Percentiles rank a stretch among this genome's conserved stretches.
phyloP scores from a whole-genome alignment of 306 rosid species.

The Acacia acuminata region DNA sequence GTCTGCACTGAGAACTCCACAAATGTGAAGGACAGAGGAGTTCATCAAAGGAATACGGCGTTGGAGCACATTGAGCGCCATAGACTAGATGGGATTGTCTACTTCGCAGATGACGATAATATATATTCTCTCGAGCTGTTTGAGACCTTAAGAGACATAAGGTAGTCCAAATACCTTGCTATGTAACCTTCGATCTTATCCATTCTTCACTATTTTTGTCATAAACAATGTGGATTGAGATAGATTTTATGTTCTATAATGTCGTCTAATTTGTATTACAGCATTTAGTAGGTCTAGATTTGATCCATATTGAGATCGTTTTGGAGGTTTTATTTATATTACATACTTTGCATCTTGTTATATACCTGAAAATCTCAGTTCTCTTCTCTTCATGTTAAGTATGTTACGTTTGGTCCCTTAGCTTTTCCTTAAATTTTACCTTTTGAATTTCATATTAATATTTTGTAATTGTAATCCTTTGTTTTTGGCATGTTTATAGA shows the following conservation, averaged over 20 bases:
- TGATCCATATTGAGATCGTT: constrained; percentile 9
- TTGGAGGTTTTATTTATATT: background rate
- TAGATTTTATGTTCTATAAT: background rate
- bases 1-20: constrained; percentile 67
- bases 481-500: background rate
- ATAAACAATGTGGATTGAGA: background rate
- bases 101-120: constrained; percentile 94
- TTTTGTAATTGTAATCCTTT: background rate
- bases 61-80: constrained; percentile 91
- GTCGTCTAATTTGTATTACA: background rate
- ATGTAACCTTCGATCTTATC: background rate
- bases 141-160: constrained; percentile 69
- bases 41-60: constrained; percentile 91
- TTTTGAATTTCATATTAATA: background rate
- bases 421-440: background rate
- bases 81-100: constrained; percentile 85
- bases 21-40: constrained; percentile 84
- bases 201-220: background rate
- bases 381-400: background rate
- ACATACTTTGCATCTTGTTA: background rate
- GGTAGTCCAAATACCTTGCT: constrained; percentile 41
- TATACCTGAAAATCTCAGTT: background rate
- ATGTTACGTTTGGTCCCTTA: background rate
- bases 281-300: constrained; percentile 5
- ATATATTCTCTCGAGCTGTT: constrained; percentile 81